Evolutionary conservation across 805 yeast genomes (phyloP).

Genomic region (Priceomyces medius): DNA sequence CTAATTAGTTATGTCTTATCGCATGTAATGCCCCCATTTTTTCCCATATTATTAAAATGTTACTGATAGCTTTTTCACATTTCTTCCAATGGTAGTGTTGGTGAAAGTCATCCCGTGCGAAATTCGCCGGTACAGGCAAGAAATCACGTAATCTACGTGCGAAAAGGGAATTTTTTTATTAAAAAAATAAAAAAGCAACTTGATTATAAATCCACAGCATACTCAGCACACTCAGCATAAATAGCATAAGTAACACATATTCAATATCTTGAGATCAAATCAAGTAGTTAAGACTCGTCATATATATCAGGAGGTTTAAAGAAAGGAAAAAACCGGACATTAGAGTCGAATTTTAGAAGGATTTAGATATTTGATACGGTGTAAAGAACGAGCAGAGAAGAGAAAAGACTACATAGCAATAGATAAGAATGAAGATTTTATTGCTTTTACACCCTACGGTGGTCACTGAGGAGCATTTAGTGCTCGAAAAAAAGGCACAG

Average conservation of each 20-base stretch:
- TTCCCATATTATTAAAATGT: too few relatives aligned
- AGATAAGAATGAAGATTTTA: slow-evolving; percentile 30
- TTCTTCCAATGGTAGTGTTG: slow-evolving; percentile 2
- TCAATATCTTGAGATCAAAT: too few relatives aligned
- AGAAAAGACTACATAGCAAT: background rate
- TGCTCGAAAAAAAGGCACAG: slow-evolving; percentile 38
- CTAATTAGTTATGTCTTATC: background rate
- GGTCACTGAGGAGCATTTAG: slow-evolving; percentile 53
- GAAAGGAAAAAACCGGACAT: too few relatives aligned
- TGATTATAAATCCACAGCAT: slow-evolving; percentile 1
- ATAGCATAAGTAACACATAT: too few relatives aligned
- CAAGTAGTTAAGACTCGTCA: too few relatives aligned
- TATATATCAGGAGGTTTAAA: too few relatives aligned
- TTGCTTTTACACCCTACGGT: slow-evolving; percentile 66
- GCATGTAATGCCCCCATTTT: too few relatives aligned
- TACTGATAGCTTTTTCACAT: too few relatives aligned
- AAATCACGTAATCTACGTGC: background rate
- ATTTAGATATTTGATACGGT: background rate
- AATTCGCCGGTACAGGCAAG: slow-evolving; percentile 3
- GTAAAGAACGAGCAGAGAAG: background rate
- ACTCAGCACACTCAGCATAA: too few relatives aligned
- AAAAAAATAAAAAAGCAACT: slow-evolving; percentile 3
- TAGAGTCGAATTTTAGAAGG: background rate
- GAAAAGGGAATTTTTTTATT: background rate
- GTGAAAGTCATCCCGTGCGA: slow-evolving; percentile 4